Evolutionary conservation across 768 basidiomycete species (phyloP), one percentile per base, ranked within the genome.

Genomic region (Chalciporus sphaerocephalus): DNA sequence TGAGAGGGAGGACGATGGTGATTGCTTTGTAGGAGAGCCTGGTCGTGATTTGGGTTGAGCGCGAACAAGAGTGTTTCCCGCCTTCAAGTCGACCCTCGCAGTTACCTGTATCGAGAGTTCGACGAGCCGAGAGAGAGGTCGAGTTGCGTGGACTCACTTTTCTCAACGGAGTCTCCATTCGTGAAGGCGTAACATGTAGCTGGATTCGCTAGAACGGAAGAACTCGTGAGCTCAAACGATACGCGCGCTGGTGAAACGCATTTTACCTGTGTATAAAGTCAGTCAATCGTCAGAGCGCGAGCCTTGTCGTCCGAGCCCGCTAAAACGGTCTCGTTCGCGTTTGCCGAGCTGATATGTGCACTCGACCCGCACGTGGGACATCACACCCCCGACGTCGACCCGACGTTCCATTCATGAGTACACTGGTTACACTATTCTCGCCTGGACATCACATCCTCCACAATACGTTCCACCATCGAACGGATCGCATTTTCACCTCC

Each of bases 381-480:
- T n/a, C n/a, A n/a, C n/a, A n/a, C n/a, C n/a, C n/a, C n/a, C n/a
- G n/a, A n/a, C n/a, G n/a, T n/a, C n/a, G n/a, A n/a, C n/a, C n/a
- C n/a, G n/a, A n/a, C n/a, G n/a, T 27, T 27, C 27, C 27, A 42
- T 9, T 40, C 12, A 23, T 4, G n/a, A n/a, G n/a, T n/a, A 23
- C 21, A 33, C 20, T 22, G 25, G 16, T 36, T 38, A 25, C 37
- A 45, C 36, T 38, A 27, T 30, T 56, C 78, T 73, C 9, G 27
- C n/a, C n/a, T 32, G 15, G 71, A 74, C 50, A 86, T 57, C 6
- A 78, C 70, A 17, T 76, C 73, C 52, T 79, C 72, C 7, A 86
- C 84, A 4, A 79, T 67, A 52, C 70, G 79, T 60, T 80, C 79
- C 25, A 89, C 72, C 59, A 80, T 42, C 13, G 56, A 64, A 40